Evolutionary conservation across 495 filamentous ascomycete genomes (phyloP).

Genomic region (Daldinia caldariorum): DNA sequence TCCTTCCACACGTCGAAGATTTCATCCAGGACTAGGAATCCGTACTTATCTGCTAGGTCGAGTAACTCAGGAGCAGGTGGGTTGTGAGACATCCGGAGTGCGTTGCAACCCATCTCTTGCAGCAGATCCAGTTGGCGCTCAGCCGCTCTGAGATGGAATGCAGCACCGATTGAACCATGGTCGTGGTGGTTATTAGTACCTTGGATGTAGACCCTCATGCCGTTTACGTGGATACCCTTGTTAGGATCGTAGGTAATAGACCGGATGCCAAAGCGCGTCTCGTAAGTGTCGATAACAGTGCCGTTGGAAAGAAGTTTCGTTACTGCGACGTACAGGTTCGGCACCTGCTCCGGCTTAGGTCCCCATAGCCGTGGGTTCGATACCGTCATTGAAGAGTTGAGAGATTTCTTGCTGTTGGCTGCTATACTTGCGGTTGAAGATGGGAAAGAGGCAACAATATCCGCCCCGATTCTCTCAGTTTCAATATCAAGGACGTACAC

Average conservation of each 20-base stretch:
- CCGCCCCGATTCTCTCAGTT: constrained; percentile 29
- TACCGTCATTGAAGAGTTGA: constrained; percentile 51
- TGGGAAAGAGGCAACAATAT: constrained; percentile 45
- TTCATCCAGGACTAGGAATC: constrained; percentile 66
- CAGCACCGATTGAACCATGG: constrained; percentile 57
- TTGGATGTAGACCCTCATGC: constrained; percentile 50
- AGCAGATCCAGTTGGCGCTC: constrained; percentile 58
- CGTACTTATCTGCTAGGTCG: constrained; percentile 65
- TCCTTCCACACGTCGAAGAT: constrained; percentile 59
- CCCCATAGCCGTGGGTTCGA: constrained; percentile 58
- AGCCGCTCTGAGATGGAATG: constrained; percentile 57
- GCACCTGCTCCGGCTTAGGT: constrained; percentile 55
- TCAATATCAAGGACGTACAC: constrained; percentile 40
- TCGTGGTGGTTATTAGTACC: constrained; percentile 62
- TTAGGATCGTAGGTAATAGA: constrained; percentile 51
- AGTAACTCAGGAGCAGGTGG: constrained; percentile 64
- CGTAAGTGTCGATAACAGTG: constrained; percentile 55
- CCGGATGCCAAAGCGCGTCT: constrained; percentile 61
- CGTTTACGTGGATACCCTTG: constrained; percentile 57
- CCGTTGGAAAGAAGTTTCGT: constrained; percentile 46
- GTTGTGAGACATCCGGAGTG: constrained; percentile 61
- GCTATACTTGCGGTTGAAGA: constrained; percentile 37
- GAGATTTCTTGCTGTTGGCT: constrained; percentile 43
- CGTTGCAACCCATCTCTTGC: constrained; percentile 60
- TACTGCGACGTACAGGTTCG: constrained; percentile 59